Base-by-base conservation (phyloP, 139 green algal genomes). In the Parachlorella kessleri region DNA sequence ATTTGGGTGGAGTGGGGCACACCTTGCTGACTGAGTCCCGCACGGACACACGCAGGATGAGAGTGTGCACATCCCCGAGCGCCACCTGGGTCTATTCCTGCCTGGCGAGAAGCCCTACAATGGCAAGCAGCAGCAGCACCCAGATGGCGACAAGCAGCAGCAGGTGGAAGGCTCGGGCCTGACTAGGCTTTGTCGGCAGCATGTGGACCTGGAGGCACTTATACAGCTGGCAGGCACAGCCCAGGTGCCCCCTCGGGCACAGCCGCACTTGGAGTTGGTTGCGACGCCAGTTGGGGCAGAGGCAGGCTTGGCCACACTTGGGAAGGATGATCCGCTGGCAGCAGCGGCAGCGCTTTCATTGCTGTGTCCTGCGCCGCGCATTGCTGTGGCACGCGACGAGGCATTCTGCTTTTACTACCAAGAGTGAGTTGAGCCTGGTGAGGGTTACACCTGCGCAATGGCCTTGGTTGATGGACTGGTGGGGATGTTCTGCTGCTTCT, bases 391-490 rank as follows among this genome's bases (percentile, higher is more conserved):
- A 6, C 79, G 81, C 59, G 93, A 97, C 77, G 89, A 77, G 10
- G 93, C 93, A 28, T 97, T 97, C 73, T 91, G 88, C 71, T 94
- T 95, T 80, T 97, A 94, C 74, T 97, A 97, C 77, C 76, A 92
- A 21, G 90, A 96, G n/a, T n/a, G n/a, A n/a, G n/a, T n/a, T n/a
- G n/a, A n/a, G n/a, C n/a, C n/a, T n/a, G n/a, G n/a, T n/a, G n/a
- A n/a, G n/a, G n/a, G n/a, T n/a, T n/a, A n/a, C n/a, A n/a, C n/a
- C n/a, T n/a, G n/a, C n/a, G n/a, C n/a, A n/a, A n/a, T n/a, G n/a
- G n/a, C n/a, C n/a, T n/a, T n/a, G n/a, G n/a, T n/a, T n/a, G n/a
- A n/a, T n/a, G n/a, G n/a, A n/a, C n/a, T n/a, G n/a, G n/a, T n/a
- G n/a, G n/a, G n/a, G n/a, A n/a, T n/a, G n/a, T n/a, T 78, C 85